Percentiles rank a stretch among this genome's conserved stretches.
These are phyloP conservation scores for Lagenidium sp. DNA, from an alignment of 352 stramenopile genomes.

Conservation along the genomic window DNA sequence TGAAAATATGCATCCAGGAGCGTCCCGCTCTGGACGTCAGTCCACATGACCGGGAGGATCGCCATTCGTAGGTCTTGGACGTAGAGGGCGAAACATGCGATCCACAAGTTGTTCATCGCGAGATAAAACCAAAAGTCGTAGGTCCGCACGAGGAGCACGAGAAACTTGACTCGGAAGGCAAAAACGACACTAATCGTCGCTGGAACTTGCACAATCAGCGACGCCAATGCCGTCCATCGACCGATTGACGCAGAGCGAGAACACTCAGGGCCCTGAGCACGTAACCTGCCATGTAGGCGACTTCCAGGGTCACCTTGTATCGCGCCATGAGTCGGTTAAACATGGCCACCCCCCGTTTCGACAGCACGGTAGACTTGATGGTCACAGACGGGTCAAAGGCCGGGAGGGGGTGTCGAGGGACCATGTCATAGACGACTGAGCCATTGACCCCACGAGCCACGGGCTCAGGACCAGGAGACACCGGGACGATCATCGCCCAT, in stretches of 20 bases:
- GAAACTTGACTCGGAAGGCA: slow-evolving; percentile 6
- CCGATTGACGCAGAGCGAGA: too few relatives aligned
- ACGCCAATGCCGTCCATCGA: not conserved
- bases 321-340: not conserved
- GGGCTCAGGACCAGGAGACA: too few relatives aligned
- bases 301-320: slow-evolving; percentile 1
- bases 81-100: slow-evolving; percentile 1
- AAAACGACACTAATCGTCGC: slow-evolving; percentile 3
- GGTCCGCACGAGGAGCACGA: slow-evolving; percentile 1
- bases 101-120: slow-evolving; percentile 3
- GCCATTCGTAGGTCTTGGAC: slow-evolving; percentile 3
- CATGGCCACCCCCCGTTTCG: not conserved
- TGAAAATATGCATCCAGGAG: slow-evolving; percentile 10
- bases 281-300: not conserved
- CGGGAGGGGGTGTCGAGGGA: slow-evolving; percentile 1
- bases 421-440: too few relatives aligned
- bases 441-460: too few relatives aligned
- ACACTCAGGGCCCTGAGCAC: not conserved
- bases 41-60: slow-evolving; percentile 9
- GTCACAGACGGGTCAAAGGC: slow-evolving; percentile 3
- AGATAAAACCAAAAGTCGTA: slow-evolving; percentile 16
- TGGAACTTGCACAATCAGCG: slow-evolving; percentile 4
- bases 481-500: too few relatives aligned
- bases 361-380: slow-evolving; percentile 4
- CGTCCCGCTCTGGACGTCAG: slow-evolving; percentile 6